Evolutionary conservation across 2,329 filamentous ascomycete species (phyloP).

Genomic region (Sclerotinia minor): DNA sequence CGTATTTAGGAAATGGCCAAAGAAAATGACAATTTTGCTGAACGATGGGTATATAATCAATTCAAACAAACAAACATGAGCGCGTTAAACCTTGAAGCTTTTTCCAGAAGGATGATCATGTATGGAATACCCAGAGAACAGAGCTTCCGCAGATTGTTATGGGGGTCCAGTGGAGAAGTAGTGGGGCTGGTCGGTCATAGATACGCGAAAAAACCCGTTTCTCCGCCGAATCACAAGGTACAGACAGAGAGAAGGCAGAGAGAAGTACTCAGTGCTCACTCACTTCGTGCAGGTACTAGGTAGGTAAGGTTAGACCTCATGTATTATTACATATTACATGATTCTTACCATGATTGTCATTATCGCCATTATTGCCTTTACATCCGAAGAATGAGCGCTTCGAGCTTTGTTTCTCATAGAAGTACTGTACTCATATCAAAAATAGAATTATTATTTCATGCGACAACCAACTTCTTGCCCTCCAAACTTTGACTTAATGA

Average conservation of each 20-base stretch:
- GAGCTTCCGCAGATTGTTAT: not conserved
- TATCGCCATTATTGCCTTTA: not conserved
- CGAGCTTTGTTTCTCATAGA: not conserved
- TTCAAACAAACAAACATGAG: not conserved
- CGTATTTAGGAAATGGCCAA: not conserved
- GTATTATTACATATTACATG: too few relatives aligned
- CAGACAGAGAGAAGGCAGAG: too few relatives aligned
- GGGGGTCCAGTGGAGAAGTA: not conserved
- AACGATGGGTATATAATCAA: not conserved
- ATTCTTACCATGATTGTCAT: too few relatives aligned
- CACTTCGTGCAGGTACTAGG: too few relatives aligned
- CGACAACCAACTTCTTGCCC: not conserved
- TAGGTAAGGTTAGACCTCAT: too few relatives aligned
- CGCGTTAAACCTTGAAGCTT: not conserved
- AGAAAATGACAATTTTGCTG: too few relatives aligned
- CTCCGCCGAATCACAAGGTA: not conserved
- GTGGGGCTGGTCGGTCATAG: conserved; percentile 1
- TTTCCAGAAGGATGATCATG: not conserved
- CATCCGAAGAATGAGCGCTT: not conserved
- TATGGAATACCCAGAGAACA: not conserved
- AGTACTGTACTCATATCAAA: not conserved
- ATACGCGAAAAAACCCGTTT: conserved; percentile 12
- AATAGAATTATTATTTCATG: conserved; percentile 6
- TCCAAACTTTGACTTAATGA: not conserved
- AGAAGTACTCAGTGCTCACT: not conserved